phyloP scores from a whole-genome alignment of 305 asterid genomes.

The Fraxinus dipetala region DNA sequence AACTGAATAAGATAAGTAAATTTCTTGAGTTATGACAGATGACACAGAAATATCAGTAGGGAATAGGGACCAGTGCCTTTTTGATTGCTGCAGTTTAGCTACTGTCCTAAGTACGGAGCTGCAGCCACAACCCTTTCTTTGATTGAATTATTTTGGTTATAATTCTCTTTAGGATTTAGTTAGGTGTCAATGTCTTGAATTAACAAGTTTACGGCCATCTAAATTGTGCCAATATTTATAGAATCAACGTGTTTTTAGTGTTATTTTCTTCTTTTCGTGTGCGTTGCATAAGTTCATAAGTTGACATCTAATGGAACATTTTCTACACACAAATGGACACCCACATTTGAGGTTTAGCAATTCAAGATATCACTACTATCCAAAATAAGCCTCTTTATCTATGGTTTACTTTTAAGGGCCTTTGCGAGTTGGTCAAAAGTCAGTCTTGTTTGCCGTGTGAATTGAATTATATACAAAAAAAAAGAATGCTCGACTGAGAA shows the following conservation, averaged over 20 bases:
- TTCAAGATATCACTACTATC: background rate
- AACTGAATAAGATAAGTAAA: background rate
- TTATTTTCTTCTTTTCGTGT: background rate
- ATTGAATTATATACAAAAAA: background rate
- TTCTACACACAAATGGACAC: background rate
- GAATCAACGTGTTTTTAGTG: background rate
- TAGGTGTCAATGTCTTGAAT: background rate
- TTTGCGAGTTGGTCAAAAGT: background rate
- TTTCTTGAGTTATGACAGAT: background rate
- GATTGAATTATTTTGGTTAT: background rate
- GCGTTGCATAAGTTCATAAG: background rate
- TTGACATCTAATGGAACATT: background rate
- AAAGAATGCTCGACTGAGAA: background rate
- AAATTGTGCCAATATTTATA: background rate
- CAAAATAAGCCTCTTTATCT: background rate
- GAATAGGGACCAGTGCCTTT: background rate
- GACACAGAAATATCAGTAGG: background rate
- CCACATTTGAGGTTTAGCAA: background rate
- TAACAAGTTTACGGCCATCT: background rate
- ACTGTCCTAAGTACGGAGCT: background rate
- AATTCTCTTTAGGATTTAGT: background rate
- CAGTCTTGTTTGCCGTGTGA: background rate
- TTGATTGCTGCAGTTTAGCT: conserved; percentile 7
- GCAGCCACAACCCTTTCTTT: background rate
- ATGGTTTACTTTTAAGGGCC: background rate